A percentile compares a stretch with the other conserved stretches of the same genome.
Conservation (phyloP, 345 rosid species). For the Eutrema japonicum region DNA sequence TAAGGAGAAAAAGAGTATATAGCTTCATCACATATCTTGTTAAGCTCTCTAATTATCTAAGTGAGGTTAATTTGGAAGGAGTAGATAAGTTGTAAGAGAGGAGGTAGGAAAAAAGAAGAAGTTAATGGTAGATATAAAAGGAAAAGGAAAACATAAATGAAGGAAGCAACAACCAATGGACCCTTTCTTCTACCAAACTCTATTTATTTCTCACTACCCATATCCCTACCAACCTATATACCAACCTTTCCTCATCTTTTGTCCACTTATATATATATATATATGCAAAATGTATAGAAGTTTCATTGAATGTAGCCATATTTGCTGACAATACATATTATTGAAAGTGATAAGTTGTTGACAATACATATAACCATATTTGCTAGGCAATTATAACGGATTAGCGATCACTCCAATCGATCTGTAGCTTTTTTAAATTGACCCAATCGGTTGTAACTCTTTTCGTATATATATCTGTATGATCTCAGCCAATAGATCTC, state of each 20-base stretch:
- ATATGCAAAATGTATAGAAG: background rate
- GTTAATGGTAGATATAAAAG: slow-evolving; percentile 21
- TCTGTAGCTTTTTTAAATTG: background rate
- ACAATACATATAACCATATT: background rate
- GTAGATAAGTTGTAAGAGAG: slow-evolving; percentile 32
- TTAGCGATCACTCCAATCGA: background rate
- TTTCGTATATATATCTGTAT: background rate
- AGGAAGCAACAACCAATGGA: slow-evolving; percentile 48
- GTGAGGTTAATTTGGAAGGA: slow-evolving; percentile 21
- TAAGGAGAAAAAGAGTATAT: slow-evolving; percentile 10
- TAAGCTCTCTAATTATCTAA: slow-evolving; percentile 3
- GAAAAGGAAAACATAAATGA: slow-evolving; percentile 30
- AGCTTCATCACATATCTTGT: slow-evolving; percentile 22
- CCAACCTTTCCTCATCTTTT: slow-evolving; percentile 44
- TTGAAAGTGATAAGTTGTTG: background rate
- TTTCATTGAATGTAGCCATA: slow-evolving; percentile 34
- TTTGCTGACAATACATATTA: background rate
- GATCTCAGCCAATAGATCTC: slow-evolving; percentile 11
- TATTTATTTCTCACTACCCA: slow-evolving; percentile 43
- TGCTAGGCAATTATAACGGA: background rate
- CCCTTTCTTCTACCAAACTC: slow-evolving; percentile 49
- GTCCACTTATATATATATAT: slow-evolving; percentile 33
- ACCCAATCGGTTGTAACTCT: background rate
- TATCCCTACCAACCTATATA: slow-evolving; percentile 48
- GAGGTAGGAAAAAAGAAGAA: slow-evolving; percentile 8